phyloP scores from a whole-genome alignment of 805 yeast species.

The Candida chilensis region DNA sequence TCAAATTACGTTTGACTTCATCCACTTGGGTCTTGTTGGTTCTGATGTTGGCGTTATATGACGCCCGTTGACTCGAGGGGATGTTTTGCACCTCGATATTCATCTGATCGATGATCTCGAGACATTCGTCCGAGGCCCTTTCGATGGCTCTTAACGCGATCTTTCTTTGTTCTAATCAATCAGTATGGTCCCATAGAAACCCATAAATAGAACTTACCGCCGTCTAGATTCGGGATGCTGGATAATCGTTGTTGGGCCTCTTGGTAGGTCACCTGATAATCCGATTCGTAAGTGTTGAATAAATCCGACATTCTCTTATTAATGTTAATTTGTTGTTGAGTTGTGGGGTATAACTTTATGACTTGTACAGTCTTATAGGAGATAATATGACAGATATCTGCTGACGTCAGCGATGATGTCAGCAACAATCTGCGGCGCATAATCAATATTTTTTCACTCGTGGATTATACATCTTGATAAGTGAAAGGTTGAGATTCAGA shows the following conservation, averaged over 20 bases:
- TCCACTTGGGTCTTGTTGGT: constrained; percentile 56
- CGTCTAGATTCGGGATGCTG: constrained; percentile 38
- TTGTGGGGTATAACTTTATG: no score
- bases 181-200: constrained; percentile 5
- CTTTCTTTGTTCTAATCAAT: constrained; percentile 34
- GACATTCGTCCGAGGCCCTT: constrained; percentile 67
- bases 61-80: constrained; percentile 65
- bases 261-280: constrained; percentile 57
- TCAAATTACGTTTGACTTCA: constrained; percentile 44
- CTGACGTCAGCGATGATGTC: no score
- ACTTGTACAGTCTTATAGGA: no score
- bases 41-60: constrained; percentile 68
- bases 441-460: no score
- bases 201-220: constrained; percentile 22
- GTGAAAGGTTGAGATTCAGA: no score
- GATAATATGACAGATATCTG: no score
- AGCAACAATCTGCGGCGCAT: no score
- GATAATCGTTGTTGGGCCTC: constrained; percentile 63
- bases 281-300: constrained; percentile 59
- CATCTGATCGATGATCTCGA: constrained; percentile 80
- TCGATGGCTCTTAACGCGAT: constrained; percentile 52
- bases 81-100: constrained; percentile 76
- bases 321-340: no score
- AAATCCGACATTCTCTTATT: constrained; percentile 39
- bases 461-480: no score